These are phyloP conservation scores for Puccinia triticina DNA, from an alignment of 1,284 basidiomycete species.

Conservation along the genomic window DNA sequence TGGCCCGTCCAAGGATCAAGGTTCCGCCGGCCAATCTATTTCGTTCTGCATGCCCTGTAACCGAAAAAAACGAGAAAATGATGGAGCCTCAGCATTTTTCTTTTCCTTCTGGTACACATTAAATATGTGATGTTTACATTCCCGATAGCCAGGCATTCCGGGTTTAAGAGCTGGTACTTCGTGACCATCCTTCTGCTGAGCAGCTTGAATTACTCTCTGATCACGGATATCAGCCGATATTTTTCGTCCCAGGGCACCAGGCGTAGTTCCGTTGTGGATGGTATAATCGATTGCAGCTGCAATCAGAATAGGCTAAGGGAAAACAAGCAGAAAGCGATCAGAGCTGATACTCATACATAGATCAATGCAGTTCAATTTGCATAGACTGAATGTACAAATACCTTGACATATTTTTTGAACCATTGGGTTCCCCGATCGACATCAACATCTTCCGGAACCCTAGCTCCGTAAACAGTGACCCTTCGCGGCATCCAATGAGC, in stretches of 20 bases:
- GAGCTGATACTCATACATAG: not conserved
- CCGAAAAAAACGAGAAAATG: not conserved
- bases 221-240: constrained; percentile 58
- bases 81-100: not conserved
- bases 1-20: constrained; percentile 59
- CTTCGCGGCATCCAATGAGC: constrained; percentile 57
- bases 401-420: constrained; percentile 60
- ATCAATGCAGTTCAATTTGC: not conserved
- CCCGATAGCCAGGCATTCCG: constrained; percentile 53
- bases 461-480: constrained; percentile 58
- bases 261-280: constrained; percentile 58
- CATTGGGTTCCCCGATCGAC: constrained; percentile 58
- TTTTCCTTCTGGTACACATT: not conserved
- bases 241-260: constrained; percentile 59
- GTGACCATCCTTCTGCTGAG: constrained; percentile 55
- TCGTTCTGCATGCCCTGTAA: constrained; percentile 54
- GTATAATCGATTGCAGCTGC: constrained; percentile 60
- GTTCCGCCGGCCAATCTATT: constrained; percentile 59
- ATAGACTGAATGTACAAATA: constrained; percentile 9
- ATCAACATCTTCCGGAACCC: constrained; percentile 60
- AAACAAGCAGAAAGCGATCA: not conserved
- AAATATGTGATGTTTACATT: constrained; percentile 22
- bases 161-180: constrained; percentile 56
- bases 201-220: constrained; percentile 58
- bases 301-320: constrained; percentile 57